Percentiles rank a stretch among this genome's conserved stretches.
phyloP scores from a whole-genome alignment of 306 rosid genomes.

The Dryas octopetala region DNA sequence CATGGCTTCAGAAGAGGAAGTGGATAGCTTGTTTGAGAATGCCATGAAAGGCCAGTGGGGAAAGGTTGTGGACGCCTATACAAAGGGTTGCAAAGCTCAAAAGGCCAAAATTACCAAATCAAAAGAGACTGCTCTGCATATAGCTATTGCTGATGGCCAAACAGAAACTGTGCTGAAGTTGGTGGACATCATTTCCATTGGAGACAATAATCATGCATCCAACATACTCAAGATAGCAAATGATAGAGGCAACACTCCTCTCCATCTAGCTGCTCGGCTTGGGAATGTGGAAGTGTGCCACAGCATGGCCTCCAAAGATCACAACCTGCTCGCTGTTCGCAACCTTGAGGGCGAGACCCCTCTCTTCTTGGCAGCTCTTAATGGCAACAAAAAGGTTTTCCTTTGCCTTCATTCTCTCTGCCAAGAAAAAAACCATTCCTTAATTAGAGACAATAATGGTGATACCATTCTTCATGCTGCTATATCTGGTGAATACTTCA shows the following conservation, averaged over 20 bases:
- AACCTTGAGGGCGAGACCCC: constrained; percentile 26
- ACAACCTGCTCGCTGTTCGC: neutral
- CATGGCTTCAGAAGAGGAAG: constrained; percentile 10
- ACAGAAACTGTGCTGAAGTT: constrained; percentile 8
- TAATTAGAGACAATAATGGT: constrained; percentile 11
- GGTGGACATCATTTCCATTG: neutral
- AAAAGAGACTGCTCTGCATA: constrained; percentile 28
- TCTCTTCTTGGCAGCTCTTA: constrained; percentile 28
- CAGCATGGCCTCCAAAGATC: neutral
- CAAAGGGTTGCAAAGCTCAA: neutral
- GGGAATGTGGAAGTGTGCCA: constrained; percentile 15
- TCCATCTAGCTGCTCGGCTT: constrained; percentile 25
- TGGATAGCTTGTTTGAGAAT: constrained; percentile 10
- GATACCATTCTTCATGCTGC: constrained; percentile 30
- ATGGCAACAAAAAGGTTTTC: constrained; percentile 23
- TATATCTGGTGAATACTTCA: constrained; percentile 23
- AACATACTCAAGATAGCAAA: neutral
- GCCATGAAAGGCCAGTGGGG: constrained; percentile 30
- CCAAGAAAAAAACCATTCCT: neutral
- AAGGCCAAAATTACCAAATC: constrained; percentile 21
- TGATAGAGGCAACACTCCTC: constrained; percentile 23
- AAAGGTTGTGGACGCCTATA: constrained; percentile 9
- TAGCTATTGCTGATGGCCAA: constrained; percentile 22
- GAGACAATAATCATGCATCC: neutral
- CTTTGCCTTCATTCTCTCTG: constrained; percentile 1